Conservation (phyloP, 257 asterid species). For the Petrea volubilis region DNA sequence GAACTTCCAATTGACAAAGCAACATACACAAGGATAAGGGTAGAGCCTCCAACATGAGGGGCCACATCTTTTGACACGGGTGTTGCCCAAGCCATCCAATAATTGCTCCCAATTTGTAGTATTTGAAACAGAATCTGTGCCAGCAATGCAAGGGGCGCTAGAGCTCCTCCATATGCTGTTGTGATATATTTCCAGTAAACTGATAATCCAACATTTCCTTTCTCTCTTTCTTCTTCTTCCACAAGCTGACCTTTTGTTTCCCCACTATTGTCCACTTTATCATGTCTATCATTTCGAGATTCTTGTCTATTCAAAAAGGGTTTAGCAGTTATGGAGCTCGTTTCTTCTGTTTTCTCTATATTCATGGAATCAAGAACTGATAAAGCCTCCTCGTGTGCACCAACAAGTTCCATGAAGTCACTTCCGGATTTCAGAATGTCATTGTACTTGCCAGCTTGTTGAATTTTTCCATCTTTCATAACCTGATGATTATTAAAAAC, state of each 20-base stretch:
- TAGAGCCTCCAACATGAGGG: slow-evolving; percentile 56
- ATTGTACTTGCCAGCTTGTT: slow-evolving; percentile 79
- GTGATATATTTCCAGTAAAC: slow-evolving; percentile 86
- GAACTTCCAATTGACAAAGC: slow-evolving; percentile 68
- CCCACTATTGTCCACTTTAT: slow-evolving; percentile 27
- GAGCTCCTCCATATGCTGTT: slow-evolving; percentile 78
- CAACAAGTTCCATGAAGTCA: slow-evolving; percentile 87
- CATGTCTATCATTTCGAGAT: slow-evolving; percentile 33
- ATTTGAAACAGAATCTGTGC: slow-evolving; percentile 64
- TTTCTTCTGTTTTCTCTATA: slow-evolving; percentile 31
- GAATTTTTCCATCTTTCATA: slow-evolving; percentile 75
- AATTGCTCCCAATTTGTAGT: slow-evolving; percentile 91
- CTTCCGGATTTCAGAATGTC: slow-evolving; percentile 70
- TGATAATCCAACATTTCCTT: slow-evolving; percentile 70
- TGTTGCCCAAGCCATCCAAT: slow-evolving; percentile 99
- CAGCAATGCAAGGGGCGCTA: slow-evolving; percentile 76
- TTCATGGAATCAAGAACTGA: slow-evolving; percentile 52
- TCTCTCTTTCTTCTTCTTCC: slow-evolving; percentile 94
- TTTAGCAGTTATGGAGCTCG: slow-evolving; percentile 20
- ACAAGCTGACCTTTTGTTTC: slow-evolving; percentile 67
- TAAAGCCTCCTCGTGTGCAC: slow-evolving; percentile 87
- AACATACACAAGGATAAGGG: slow-evolving; percentile 77
- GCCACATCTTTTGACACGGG: slow-evolving; percentile 67
- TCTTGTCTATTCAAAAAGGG: slow-evolving; percentile 38
- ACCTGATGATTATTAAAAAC: slow-evolving; percentile 49